Evolutionary conservation across 768 basidiomycete species (phyloP).

Genomic region (Suillus discolor): DNA sequence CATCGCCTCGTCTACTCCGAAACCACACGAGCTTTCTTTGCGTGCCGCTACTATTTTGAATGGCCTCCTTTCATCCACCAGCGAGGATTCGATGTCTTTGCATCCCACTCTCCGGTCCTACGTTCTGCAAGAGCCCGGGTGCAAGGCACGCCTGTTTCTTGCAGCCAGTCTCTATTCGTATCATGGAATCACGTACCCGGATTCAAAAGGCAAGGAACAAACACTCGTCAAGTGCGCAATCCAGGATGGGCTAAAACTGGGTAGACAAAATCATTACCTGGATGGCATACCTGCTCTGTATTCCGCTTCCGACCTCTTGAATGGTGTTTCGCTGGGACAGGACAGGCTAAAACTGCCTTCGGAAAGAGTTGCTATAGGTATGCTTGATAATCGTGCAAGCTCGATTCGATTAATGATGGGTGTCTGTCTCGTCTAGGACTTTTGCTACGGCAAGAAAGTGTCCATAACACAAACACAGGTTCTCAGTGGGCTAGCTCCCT

Average conservation of each 20-base stretch:
- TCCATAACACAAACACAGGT: conserved; percentile 66
- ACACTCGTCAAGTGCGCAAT: conserved; percentile 70
- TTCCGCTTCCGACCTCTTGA: conserved; percentile 49
- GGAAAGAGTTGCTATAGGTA: conserved; percentile 64
- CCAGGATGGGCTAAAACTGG: conserved; percentile 84
- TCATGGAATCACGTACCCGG: conserved; percentile 53
- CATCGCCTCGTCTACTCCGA: conserved; percentile 47
- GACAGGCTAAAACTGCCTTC: conserved; percentile 41
- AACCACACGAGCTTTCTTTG: conserved; percentile 46
- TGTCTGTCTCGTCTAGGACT: conserved; percentile 46
- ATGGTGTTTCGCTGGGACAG: conserved; percentile 31
- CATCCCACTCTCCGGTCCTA: conserved; percentile 49
- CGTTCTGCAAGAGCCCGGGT: conserved; percentile 30
- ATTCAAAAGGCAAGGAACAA: conserved; percentile 63
- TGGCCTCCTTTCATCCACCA: conserved; percentile 39
- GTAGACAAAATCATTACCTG: conserved; percentile 72
- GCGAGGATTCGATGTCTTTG: conserved; percentile 34
- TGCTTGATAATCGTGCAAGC: conserved; percentile 16
- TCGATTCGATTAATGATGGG: background rate
- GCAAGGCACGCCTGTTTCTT: conserved; percentile 69
- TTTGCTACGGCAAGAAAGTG: conserved; percentile 62
- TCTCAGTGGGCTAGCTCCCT: conserved; percentile 72
- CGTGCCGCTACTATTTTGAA: conserved; percentile 62
- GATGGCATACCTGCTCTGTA: conserved; percentile 76
- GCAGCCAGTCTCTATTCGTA: conserved; percentile 80